Percentiles rank a stretch among this genome's conserved stretches.
phyloP scores from a whole-genome alignment of 2,329 filamentous ascomycete species.

The Setomelanomma holmii region DNA sequence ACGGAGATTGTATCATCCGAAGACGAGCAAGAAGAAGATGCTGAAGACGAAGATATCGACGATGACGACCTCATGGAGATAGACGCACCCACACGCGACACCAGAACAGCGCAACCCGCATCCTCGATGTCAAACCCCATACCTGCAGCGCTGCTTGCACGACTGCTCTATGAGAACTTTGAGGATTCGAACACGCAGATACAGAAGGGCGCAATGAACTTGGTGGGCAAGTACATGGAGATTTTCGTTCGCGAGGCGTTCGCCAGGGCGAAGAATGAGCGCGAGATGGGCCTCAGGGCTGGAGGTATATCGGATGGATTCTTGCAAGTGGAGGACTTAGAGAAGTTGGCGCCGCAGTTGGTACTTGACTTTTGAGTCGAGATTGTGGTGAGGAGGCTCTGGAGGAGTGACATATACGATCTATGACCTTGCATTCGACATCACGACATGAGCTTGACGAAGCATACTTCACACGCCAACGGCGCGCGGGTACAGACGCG shows the following conservation, averaged over 20 bases:
- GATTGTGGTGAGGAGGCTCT: no score
- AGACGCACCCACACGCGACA: constrained; percentile 20
- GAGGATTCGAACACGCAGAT: constrained; percentile 53
- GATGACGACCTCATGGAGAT: constrained; percentile 39
- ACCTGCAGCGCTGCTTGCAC: constrained; percentile 75
- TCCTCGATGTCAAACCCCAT: constrained; percentile 56
- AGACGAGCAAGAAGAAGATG: constrained; percentile 17
- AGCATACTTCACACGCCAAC: neutral
- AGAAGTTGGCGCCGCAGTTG: constrained; percentile 85
- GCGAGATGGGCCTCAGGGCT: constrained; percentile 55
- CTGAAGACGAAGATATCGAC: constrained; percentile 20
- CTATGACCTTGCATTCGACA: no score
- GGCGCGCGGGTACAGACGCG: neutral
- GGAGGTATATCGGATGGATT: constrained; percentile 62
- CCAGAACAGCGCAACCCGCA: constrained; percentile 13
- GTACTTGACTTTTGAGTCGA: constrained; percentile 81
- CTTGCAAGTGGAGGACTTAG: constrained; percentile 86
- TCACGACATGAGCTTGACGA: no score
- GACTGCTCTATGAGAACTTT: constrained; percentile 82
- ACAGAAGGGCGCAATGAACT: constrained; percentile 60
- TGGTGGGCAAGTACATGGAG: constrained; percentile 86
- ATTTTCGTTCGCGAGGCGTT: constrained; percentile 90
- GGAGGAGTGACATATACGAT: no score
- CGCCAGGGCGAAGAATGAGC: constrained; percentile 76
- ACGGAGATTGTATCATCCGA: constrained; percentile 42